phyloP scores from a whole-genome alignment of 2,329 filamentous ascomycete species.

The Septoria linicola region DNA sequence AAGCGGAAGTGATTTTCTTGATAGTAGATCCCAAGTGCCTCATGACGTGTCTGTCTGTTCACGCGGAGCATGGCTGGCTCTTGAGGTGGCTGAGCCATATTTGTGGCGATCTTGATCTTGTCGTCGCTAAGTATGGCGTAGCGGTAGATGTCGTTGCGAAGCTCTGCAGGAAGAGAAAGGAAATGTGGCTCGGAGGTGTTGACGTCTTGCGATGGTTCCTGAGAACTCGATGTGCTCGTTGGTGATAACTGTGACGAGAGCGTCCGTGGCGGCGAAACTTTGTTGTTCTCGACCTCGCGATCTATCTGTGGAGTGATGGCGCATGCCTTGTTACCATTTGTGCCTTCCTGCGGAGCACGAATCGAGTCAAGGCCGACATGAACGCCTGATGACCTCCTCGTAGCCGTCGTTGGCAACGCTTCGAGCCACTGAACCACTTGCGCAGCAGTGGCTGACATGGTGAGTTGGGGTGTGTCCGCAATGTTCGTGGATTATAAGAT shows the following conservation, averaged over 20 bases:
- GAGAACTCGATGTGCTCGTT: neutral
- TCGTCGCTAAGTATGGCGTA: conserved; percentile 1
- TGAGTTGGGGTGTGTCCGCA: too few relatives aligned
- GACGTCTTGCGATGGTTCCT: neutral
- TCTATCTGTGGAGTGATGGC: too few relatives aligned
- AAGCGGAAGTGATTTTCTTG: conserved; percentile 23
- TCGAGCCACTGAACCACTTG: too few relatives aligned
- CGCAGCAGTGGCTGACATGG: too few relatives aligned
- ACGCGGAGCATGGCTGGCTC: conserved; percentile 11
- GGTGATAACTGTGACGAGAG: neutral
- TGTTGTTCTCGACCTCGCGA: too few relatives aligned
- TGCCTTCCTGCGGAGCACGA: too few relatives aligned
- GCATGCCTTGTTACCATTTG: too few relatives aligned
- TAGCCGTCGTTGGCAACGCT: too few relatives aligned
- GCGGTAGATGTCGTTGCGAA: conserved; percentile 16
- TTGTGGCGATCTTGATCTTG: conserved; percentile 6
- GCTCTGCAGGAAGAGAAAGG: conserved; percentile 10
- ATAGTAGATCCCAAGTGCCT: conserved; percentile 21
- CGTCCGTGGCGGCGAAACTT: too few relatives aligned
- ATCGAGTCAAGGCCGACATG: too few relatives aligned
- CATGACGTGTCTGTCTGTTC: conserved; percentile 19
- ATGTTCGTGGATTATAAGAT: too few relatives aligned
- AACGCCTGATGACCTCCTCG: too few relatives aligned
- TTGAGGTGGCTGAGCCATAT: neutral
- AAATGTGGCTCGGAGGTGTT: neutral